These are phyloP conservation scores for Stipa capillata DNA, from an alignment of 176 grass and related monocot genomes.

Conservation along the genomic window DNA sequence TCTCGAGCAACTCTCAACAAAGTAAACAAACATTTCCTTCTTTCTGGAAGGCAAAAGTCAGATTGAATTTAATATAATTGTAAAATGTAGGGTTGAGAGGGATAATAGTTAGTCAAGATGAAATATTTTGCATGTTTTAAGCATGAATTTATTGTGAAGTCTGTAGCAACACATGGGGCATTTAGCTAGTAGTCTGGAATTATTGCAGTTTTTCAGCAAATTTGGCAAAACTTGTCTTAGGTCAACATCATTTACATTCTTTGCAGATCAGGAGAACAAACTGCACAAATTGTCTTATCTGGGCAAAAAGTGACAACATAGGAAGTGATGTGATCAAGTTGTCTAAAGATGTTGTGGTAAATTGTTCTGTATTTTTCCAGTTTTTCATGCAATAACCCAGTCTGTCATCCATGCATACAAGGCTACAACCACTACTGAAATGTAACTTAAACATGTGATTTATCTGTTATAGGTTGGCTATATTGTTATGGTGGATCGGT, in stretches of 20 bases:
- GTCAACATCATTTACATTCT: not conserved
- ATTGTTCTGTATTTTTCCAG: not conserved
- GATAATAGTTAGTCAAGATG: too few species aligned
- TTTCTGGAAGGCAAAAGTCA: too few species aligned
- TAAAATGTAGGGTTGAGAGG: too few species aligned
- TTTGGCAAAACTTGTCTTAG: not conserved
- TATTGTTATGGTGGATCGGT: conserved; percentile 83
- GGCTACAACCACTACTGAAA: not conserved
- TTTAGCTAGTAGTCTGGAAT: not conserved
- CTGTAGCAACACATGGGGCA: too few species aligned
- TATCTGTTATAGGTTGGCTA: conserved; percentile 69
- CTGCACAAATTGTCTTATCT: conserved; percentile 65
- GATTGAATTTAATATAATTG: too few species aligned
- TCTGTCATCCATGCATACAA: not conserved
- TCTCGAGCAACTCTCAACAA: too few species aligned
- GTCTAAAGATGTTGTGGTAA: conserved; percentile 58
- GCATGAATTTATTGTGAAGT: too few species aligned
- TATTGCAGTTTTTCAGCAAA: not conserved
- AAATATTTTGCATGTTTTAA: too few species aligned
- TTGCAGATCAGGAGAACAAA: conserved; percentile 53
- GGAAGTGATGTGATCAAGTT: conserved; percentile 55
- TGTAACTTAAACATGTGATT: not conserved
- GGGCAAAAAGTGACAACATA: conserved; percentile 74
- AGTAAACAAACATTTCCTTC: too few species aligned
- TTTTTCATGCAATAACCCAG: not conserved